Evolutionary conservation across 768 basidiomycete genomes (phyloP).

Genomic region (Kwoniella pini): DNA sequence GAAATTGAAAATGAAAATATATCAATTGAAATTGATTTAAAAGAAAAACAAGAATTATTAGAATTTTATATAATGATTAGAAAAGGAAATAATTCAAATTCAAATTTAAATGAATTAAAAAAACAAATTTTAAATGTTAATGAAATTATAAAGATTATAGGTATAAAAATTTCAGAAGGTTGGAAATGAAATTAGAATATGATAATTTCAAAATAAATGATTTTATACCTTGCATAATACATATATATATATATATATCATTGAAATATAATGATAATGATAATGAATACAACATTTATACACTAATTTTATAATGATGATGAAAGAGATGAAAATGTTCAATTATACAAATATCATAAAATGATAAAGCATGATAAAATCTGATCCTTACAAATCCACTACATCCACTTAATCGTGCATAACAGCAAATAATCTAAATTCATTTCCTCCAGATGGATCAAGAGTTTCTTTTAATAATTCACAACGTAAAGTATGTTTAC

Average conservation of each 20-base stretch:
- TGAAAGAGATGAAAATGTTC: too few relatives aligned
- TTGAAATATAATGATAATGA: not conserved
- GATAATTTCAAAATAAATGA: not conserved
- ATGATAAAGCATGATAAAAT: too few relatives aligned
- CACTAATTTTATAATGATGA: not conserved
- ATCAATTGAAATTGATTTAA: not conserved
- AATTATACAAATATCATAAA: too few relatives aligned
- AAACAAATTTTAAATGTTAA: constrained; percentile 15
- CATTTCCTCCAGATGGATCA: constrained; percentile 47
- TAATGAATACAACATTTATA: constrained; percentile 8
- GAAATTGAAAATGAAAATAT: not conserved
- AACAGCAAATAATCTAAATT: constrained; percentile 48
- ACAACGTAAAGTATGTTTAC: constrained; percentile 46
- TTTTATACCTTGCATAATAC: constrained; percentile 4
- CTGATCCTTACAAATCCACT: too few relatives aligned
- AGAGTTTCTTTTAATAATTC: constrained; percentile 44
- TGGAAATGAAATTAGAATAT: constrained; percentile 20
- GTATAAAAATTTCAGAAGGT: constrained; percentile 29
- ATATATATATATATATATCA: not conserved
- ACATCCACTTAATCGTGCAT: constrained; percentile 39
- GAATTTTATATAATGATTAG: constrained; percentile 2
- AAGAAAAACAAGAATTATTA: not conserved
- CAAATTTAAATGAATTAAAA: not conserved
- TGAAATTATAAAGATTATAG: constrained; percentile 33
- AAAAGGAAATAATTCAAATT: not conserved